Percentiles rank a stretch among this genome's conserved stretches.
Conservation (phyloP, 305 asterid genomes). For the Andrographis paniculata region DNA sequence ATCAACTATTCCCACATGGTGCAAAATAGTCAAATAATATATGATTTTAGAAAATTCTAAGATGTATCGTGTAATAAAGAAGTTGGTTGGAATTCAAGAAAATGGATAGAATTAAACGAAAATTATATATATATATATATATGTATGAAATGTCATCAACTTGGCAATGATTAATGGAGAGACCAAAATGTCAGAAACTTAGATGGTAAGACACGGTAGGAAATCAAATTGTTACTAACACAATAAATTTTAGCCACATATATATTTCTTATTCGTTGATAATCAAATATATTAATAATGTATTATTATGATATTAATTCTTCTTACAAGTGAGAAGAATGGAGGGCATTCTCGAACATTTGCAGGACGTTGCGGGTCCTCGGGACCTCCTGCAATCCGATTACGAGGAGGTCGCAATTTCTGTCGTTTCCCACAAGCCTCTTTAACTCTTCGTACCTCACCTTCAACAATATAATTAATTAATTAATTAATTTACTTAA, state of each 20-base stretch:
- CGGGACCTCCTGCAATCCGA: conserved; percentile 72
- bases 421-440: conserved; percentile 40
- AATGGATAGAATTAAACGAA: no score
- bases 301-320: not conserved
- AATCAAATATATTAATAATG: no score
- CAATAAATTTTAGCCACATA: not conserved
- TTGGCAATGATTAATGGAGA: not conserved
- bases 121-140: no score
- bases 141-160: not conserved
- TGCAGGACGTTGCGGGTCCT: conserved; percentile 28
- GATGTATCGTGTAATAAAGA: no score
- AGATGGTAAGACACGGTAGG: not conserved
- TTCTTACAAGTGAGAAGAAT: conserved; percentile 44
- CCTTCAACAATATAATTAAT: no score
- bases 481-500: no score
- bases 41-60: no score
- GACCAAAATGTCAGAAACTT: not conserved
- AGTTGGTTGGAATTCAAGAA: no score
- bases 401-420: conserved; percentile 47
- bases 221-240: no score
- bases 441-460: conserved; percentile 34
- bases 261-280: no score
- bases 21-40: no score
- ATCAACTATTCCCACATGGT: no score
- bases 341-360: conserved; percentile 34